Conservation (phyloP, 108 stramenopile genomes). For the Pelagomonas calceolata region DNA sequence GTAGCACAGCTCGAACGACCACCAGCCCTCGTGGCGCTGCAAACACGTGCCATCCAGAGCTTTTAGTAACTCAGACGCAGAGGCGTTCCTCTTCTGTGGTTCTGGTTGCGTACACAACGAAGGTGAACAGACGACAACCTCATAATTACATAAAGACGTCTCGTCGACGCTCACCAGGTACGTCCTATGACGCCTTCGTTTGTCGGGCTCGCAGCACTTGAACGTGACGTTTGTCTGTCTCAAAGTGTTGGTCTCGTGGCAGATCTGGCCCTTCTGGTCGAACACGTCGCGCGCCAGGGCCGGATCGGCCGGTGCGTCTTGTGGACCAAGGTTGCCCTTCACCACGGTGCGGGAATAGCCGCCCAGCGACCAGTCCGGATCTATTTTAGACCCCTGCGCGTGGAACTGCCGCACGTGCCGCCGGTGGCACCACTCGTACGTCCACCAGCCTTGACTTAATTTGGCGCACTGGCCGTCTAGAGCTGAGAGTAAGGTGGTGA, state of each 20-base stretch:
- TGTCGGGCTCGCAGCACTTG: background rate
- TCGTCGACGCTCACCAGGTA: background rate
- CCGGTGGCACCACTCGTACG: slow-evolving; percentile 61
- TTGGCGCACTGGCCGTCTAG: background rate
- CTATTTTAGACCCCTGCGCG: slow-evolving; percentile 26
- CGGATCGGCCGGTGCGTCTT: slow-evolving; percentile 13
- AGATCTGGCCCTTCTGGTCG: background rate
- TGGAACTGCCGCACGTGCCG: slow-evolving; percentile 57
- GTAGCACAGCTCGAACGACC: slow-evolving; percentile 83
- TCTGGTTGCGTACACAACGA: background rate
- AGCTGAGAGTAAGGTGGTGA: background rate
- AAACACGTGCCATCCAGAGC: slow-evolving; percentile 46
- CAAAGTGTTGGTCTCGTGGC: background rate
- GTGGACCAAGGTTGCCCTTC: slow-evolving; percentile 55
- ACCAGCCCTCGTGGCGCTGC: slow-evolving; percentile 63
- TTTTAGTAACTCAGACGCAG: background rate
- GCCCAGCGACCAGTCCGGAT: slow-evolving; percentile 46
- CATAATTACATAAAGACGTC: background rate
- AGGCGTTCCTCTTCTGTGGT: background rate
- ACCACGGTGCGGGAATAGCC: slow-evolving; percentile 19
- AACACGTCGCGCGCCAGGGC: background rate
- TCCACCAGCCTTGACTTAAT: slow-evolving; percentile 33
- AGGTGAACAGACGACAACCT: background rate
- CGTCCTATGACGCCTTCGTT: too few species aligned
- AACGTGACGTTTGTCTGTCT: background rate